These are phyloP conservation scores for Alnus glutinosa DNA, from an alignment of 306 rosid species.

Conservation along the genomic window DNA sequence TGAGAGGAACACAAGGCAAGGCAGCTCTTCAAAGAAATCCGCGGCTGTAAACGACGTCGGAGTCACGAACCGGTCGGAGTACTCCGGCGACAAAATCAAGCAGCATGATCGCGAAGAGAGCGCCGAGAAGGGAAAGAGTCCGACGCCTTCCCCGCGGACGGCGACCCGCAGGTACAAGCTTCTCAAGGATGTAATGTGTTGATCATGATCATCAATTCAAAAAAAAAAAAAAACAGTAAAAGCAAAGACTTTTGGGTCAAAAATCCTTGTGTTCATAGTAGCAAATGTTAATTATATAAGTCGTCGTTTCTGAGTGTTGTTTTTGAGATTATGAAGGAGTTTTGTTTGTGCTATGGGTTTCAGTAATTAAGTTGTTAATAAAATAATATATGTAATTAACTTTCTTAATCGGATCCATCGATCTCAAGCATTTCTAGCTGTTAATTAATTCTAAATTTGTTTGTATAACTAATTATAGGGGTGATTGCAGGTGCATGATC, in stretches of 20 bases:
- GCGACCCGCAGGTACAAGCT: slow-evolving; percentile 97
- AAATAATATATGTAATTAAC: slow-evolving; percentile 32
- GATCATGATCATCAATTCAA: background rate
- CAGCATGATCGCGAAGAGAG: slow-evolving; percentile 57
- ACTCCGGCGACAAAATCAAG: slow-evolving; percentile 59
- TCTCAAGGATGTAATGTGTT: slow-evolving; percentile 99
- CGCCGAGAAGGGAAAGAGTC: slow-evolving; percentile 46
- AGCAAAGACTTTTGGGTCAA: background rate
- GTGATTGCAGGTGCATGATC: slow-evolving; percentile 26
- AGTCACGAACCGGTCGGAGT: slow-evolving; percentile 49
- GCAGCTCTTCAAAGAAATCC: slow-evolving; percentile 50
- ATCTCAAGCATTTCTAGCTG: slow-evolving; percentile 20
- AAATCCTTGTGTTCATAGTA: slow-evolving; percentile 36
- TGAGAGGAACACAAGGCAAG: slow-evolving; percentile 45
- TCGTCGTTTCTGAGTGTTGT: slow-evolving; percentile 33
- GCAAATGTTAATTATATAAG: slow-evolving; percentile 33
- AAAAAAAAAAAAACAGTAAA: background rate
- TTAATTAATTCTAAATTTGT: slow-evolving; percentile 11
- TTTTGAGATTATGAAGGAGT: background rate
- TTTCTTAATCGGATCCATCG: slow-evolving; percentile 9
- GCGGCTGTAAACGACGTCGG: slow-evolving; percentile 23
- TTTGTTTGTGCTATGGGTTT: slow-evolving; percentile 24
- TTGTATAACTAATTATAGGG: background rate
- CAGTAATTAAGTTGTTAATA: slow-evolving; percentile 52
- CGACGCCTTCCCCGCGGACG: slow-evolving; percentile 73